Conservation (phyloP, 768 basidiomycete genomes). For the Pulveroboletus frians region DNA sequence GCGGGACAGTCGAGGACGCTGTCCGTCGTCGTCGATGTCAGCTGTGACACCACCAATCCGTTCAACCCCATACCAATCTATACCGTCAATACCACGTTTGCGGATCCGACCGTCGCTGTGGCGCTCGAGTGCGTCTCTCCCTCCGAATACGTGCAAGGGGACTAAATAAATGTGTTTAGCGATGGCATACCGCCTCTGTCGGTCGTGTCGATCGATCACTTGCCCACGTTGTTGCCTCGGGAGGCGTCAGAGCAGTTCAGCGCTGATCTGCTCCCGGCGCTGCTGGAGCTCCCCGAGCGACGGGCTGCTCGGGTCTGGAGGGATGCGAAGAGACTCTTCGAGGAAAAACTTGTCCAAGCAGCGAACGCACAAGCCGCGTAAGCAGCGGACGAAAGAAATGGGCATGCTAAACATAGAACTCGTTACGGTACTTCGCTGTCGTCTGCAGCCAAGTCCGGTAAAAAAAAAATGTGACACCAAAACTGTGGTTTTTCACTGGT, state of each 20-base stretch:
- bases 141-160: not conserved
- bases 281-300: conserved; percentile 71
- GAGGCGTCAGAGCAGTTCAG: conserved; percentile 98
- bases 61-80: conserved; percentile 98
- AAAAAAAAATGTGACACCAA: too few species aligned
- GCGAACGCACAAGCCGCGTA: conserved; percentile 13
- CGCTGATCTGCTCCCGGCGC: conserved; percentile 74
- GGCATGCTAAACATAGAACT: too few species aligned
- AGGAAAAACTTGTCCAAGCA: conserved; percentile 57
- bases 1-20: conserved; percentile 68
- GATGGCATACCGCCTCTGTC: conserved; percentile 62
- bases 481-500: too few species aligned
- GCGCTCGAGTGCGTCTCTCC: conserved; percentile 60
- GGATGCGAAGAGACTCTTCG: conserved; percentile 81
- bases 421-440: too few species aligned
- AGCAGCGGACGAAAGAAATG: not conserved
- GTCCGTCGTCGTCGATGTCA: conserved; percentile 90
- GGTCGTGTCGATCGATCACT: conserved; percentile 94
- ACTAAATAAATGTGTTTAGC: conserved; percentile 33
- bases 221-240: conserved; percentile 90
- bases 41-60: conserved; percentile 98
- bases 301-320: conserved; percentile 73
- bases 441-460: too few species aligned
- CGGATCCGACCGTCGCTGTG: conserved; percentile 85
- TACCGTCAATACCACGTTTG: conserved; percentile 87